A percentile compares a stretch with the other conserved stretches of the same genome.
These are phyloP conservation scores for Venturia oleaginea DNA, from an alignment of 2,329 filamentous ascomycete genomes.

Conservation along the genomic window DNA sequence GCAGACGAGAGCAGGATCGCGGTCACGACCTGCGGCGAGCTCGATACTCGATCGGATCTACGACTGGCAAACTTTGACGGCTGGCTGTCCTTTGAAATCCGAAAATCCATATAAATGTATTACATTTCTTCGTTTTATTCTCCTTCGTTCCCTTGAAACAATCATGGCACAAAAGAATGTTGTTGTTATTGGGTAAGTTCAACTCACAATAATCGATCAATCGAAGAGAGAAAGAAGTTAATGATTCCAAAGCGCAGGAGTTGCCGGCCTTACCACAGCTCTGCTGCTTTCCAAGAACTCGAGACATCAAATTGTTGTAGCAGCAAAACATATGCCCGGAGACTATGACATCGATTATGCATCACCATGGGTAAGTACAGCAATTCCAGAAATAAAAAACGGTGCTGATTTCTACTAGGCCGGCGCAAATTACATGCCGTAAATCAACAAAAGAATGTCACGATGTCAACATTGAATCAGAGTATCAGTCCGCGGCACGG, in stretches of 20 bases:
- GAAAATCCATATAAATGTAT: too few species aligned
- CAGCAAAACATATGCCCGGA: slow-evolving; percentile 85
- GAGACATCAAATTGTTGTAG: slow-evolving; percentile 54
- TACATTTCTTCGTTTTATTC: too few species aligned
- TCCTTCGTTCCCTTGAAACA: neutral
- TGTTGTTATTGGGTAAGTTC: slow-evolving; percentile 9
- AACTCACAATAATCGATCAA: neutral
- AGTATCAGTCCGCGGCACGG: slow-evolving; percentile 28
- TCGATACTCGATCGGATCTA: neutral
- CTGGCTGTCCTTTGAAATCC: neutral
- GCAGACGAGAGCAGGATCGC: neutral
- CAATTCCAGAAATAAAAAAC: neutral
- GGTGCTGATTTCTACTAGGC: neutral
- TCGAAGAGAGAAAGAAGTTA: neutral
- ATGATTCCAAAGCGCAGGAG: slow-evolving; percentile 45
- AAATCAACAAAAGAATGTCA: neutral
- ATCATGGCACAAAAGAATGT: slow-evolving; percentile 11
- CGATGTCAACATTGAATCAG: neutral
- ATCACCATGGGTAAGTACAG: slow-evolving; percentile 69
- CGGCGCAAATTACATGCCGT: slow-evolving; percentile 11
- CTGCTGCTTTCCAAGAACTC: slow-evolving; percentile 50
- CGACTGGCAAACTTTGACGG: neutral
- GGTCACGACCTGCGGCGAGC: neutral
- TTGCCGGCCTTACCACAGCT: slow-evolving; percentile 57
- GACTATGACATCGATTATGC: slow-evolving; percentile 89